Conservation (phyloP, 139 green algal genomes). For the Spirogloea muscicola region DNA sequence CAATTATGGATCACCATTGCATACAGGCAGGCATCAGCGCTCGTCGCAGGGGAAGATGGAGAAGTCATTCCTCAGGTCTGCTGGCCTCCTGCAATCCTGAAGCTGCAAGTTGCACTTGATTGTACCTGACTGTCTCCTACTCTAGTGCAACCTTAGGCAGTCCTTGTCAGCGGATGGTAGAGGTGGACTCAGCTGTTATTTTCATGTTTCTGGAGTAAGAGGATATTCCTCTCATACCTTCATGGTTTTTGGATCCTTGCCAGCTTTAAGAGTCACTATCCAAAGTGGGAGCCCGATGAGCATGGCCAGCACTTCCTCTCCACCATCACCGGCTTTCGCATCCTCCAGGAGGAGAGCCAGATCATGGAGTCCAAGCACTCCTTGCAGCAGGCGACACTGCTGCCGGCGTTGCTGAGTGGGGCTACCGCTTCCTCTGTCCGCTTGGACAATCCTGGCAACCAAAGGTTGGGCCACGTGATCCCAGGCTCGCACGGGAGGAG, state of each 20-base stretch:
- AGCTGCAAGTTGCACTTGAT: too few species aligned
- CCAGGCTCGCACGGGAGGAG: too few species aligned
- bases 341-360: constrained; percentile 17
- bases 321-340: constrained; percentile 37
- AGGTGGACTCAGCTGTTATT: too few species aligned
- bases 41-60: constrained; percentile 88
- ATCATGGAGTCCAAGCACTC: constrained; percentile 15
- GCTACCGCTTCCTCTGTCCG: too few species aligned
- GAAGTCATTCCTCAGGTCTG: constrained; percentile 86
- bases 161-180: too few species aligned
- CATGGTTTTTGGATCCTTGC: not conserved
- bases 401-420: not conserved
- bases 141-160: too few species aligned
- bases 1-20: constrained; percentile 66
- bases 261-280: constrained; percentile 63
- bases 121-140: too few species aligned
- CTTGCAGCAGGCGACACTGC: not conserved
- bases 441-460: too few species aligned
- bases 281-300: constrained; percentile 66
- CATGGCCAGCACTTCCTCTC: constrained; percentile 56
- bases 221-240: not conserved
- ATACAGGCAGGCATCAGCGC: constrained; percentile 51
- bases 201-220: too few species aligned
- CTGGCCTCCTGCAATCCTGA: too few species aligned
- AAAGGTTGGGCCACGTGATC: too few species aligned